Percentiles rank a stretch among this genome's conserved stretches.
Evolutionary conservation across 768 basidiomycete species (phyloP).

Genomic region (Leccinum disarticulatum): DNA sequence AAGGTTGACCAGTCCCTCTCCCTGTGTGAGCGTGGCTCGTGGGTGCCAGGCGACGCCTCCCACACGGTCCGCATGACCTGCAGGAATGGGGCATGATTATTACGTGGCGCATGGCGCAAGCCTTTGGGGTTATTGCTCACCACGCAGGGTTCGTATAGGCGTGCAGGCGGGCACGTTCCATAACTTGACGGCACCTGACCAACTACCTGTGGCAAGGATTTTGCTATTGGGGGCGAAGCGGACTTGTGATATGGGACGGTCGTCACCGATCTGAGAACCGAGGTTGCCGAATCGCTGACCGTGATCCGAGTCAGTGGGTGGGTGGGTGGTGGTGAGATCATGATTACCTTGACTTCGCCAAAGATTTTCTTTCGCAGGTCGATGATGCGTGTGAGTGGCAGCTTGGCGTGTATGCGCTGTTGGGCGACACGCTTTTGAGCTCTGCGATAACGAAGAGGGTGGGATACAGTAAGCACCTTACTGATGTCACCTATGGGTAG

Average conservation of each 20-base stretch:
- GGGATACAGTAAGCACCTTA: slow-evolving; percentile 76
- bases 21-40: slow-evolving; percentile 74
- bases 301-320: neutral
- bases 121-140: slow-evolving; percentile 38
- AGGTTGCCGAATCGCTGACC: slow-evolving; percentile 83
- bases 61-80: slow-evolving; percentile 87
- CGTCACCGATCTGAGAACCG: slow-evolving; percentile 97
- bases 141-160: slow-evolving; percentile 70
- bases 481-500: slow-evolving; percentile 50
- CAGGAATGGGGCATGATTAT: slow-evolving; percentile 1
- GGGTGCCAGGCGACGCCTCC: slow-evolving; percentile 99
- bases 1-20: slow-evolving; percentile 69
- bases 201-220: slow-evolving; percentile 88
- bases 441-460: slow-evolving; percentile 57
- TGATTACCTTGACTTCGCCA: slow-evolving; percentile 78
- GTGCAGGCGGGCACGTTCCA: slow-evolving; percentile 96
- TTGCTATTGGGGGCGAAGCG: slow-evolving; percentile 92
- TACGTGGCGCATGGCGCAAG: neutral
- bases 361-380: slow-evolving; percentile 93
- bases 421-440: slow-evolving; percentile 92
- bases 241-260: slow-evolving; percentile 89
- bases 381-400: slow-evolving; percentile 86
- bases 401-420: slow-evolving; percentile 85
- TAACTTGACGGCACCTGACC: slow-evolving; percentile 92
- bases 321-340: neutral